A percentile compares a stretch with the other conserved stretches of the same genome.
These are phyloP conservation scores for Rhynchosporium agropyri DNA, from an alignment of 2,329 filamentous ascomycete species.

Conservation along the genomic window DNA sequence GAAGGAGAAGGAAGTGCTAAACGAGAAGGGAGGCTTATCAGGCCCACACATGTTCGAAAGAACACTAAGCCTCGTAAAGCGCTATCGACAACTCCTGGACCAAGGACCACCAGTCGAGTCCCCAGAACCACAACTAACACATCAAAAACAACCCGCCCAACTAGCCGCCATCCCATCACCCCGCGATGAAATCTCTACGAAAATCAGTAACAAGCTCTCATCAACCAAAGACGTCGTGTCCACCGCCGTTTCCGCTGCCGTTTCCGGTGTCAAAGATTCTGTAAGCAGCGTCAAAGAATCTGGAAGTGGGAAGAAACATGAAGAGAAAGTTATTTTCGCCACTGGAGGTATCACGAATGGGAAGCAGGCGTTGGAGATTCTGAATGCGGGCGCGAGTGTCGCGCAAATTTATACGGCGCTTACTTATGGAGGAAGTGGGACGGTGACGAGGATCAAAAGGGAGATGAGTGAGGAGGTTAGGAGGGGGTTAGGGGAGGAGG, in stretches of 20 bases:
- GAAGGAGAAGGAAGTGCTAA: slow-evolving; percentile 68
- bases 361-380: slow-evolving; percentile 75
- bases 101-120: slow-evolving; percentile 43
- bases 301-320: slow-evolving; percentile 8
- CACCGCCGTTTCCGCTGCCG: not conserved
- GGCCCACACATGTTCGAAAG: slow-evolving; percentile 86
- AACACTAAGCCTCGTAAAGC: slow-evolving; percentile 75
- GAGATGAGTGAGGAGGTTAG: slow-evolving; percentile 56
- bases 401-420: slow-evolving; percentile 89
- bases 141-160: slow-evolving; percentile 4
- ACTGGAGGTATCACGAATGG: slow-evolving; percentile 92
- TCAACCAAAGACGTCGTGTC: slow-evolving; percentile 28
- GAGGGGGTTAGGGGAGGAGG: slow-evolving; percentile 45
- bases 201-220: slow-evolving; percentile 44
- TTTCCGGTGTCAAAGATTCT: slow-evolving; percentile 3
- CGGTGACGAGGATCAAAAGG: slow-evolving; percentile 64
- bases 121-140: not conserved
- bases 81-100: slow-evolving; percentile 74
- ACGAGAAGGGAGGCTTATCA: slow-evolving; percentile 85
- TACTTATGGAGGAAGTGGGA: slow-evolving; percentile 63
- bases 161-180: slow-evolving; percentile 20
- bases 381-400: slow-evolving; percentile 87
- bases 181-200: slow-evolving; percentile 42
- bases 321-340: slow-evolving; percentile 81
- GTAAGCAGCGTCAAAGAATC: not conserved